A percentile compares a stretch with the other conserved stretches of the same genome.
These are phyloP conservation scores for Lactarius evosmus DNA, from an alignment of 768 basidiomycete species.

Conservation along the genomic window DNA sequence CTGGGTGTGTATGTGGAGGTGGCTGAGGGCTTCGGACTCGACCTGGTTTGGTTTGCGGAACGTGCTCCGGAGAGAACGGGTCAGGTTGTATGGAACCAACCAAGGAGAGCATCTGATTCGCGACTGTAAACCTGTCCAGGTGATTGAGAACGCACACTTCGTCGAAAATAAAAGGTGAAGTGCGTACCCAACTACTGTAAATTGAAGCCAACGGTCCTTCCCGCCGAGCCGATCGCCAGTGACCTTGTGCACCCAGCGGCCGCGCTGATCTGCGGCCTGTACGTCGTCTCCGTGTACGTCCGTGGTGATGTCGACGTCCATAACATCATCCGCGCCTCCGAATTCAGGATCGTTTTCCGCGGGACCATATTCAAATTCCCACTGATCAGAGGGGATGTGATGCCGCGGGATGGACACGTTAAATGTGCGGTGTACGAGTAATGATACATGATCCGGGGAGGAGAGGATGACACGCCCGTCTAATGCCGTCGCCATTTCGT, in stretches of 20 bases:
- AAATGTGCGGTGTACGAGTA: slow-evolving; percentile 88
- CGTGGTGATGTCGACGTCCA: slow-evolving; percentile 20
- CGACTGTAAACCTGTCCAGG: slow-evolving; percentile 66
- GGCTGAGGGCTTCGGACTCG: slow-evolving; percentile 28
- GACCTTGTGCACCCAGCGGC: slow-evolving; percentile 74
- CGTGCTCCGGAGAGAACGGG: slow-evolving; percentile 65
- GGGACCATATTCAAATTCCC: slow-evolving; percentile 84
- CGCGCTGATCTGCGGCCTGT: slow-evolving; percentile 48
- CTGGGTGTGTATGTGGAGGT: neutral
- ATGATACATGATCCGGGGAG: slow-evolving; percentile 88
- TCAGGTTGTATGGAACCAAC: slow-evolving; percentile 78
- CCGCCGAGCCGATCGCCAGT: slow-evolving; percentile 73
- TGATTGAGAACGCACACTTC: neutral
- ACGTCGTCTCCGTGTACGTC: slow-evolving; percentile 25
- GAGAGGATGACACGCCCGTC: slow-evolving; percentile 85
- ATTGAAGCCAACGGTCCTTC: slow-evolving; percentile 61
- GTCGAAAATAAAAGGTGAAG: neutral
- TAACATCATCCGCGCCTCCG: slow-evolving; percentile 37
- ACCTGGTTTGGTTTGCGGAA: slow-evolving; percentile 35
- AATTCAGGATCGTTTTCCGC: slow-evolving; percentile 78
- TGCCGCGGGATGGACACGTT: slow-evolving; percentile 92
- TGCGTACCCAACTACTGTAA: slow-evolving; percentile 85
- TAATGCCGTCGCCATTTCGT: slow-evolving; percentile 33
- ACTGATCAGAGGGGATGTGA: slow-evolving; percentile 78
- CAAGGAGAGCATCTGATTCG: slow-evolving; percentile 91